These are phyloP conservation scores for Platanthera zijinensis DNA, from an alignment of 106 monocot species.

Conservation along the genomic window DNA sequence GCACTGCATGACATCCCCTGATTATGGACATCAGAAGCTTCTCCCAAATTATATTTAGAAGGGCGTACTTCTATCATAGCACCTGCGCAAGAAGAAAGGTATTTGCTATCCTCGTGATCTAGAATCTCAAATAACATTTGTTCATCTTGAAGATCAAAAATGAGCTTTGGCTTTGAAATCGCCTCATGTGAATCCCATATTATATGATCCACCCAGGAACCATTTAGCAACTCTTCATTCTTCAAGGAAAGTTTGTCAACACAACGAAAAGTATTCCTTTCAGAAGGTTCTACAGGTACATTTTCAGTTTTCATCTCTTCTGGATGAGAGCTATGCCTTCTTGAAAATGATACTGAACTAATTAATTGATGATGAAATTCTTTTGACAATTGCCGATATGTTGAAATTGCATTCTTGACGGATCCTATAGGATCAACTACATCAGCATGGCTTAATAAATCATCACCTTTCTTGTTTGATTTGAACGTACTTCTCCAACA, in stretches of 20 bases:
- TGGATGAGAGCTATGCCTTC: conserved; percentile 14
- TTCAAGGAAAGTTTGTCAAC: conserved; percentile 51
- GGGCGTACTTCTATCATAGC: conserved; percentile 58
- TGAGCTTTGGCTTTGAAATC: conserved; percentile 75
- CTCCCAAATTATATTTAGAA: conserved; percentile 23
- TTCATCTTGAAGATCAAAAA: conserved; percentile 90
- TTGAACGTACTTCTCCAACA: conserved; percentile 7
- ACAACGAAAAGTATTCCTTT: conserved; percentile 16
- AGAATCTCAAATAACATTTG: conserved; percentile 91
- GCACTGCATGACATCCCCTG: conserved; percentile 33
- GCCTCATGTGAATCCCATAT: conserved; percentile 68
- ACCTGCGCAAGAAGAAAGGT: conserved; percentile 59
- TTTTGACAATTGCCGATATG: conserved; percentile 1
- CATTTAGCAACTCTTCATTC: conserved; percentile 77
- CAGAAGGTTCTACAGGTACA: conserved; percentile 9
- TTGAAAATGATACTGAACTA: conserved; percentile 17
- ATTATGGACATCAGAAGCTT: conserved; percentile 33
- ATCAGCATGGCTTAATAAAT: conserved; percentile 13
- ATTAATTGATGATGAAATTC: conserved; percentile 33
- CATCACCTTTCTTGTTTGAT: conserved; percentile 15
- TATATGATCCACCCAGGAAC: conserved; percentile 77
- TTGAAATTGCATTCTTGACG: conserved; percentile 7
- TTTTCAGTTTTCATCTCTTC: conserved; percentile 16
- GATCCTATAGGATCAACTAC: conserved; percentile 25
- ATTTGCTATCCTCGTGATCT: conserved; percentile 40